A percentile compares a stretch with the other conserved stretches of the same genome.
Evolutionary conservation across 1,284 basidiomycete genomes (phyloP).

Genomic region (Xerocomus amazonicus): DNA sequence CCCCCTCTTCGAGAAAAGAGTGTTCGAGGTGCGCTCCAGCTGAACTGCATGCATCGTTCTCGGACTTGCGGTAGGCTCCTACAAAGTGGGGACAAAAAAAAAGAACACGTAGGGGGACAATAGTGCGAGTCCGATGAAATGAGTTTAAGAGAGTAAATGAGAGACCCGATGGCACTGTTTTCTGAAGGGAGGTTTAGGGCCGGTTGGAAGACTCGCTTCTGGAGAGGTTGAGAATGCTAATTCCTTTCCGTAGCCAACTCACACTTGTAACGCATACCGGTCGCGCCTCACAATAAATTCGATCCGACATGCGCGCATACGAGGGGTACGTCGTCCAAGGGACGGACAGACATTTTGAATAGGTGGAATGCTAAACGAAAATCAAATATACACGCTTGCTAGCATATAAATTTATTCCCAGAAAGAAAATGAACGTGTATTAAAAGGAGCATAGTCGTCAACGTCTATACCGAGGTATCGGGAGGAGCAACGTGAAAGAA

Average conservation of each 20-base stretch:
- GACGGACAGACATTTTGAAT: background rate
- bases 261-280: no score
- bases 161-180: no score
- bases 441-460: conserved; percentile 18
- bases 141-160: conserved; percentile 27
- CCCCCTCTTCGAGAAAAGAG: no score
- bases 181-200: no score
- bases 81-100: conserved; percentile 27
- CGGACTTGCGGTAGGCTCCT: conserved; percentile 51
- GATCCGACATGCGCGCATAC: no score
- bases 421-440: conserved; percentile 20
- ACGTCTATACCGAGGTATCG: no score
- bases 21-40: conserved; percentile 41
- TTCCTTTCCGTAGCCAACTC: no score
- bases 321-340: background rate
- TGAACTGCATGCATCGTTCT: conserved; percentile 37
- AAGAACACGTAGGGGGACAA: conserved; percentile 45
- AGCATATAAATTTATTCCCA: conserved; percentile 10
- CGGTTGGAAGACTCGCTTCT: no score
- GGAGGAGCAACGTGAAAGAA: background rate
- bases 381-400: conserved; percentile 4
- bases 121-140: conserved; percentile 45
- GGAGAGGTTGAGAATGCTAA: no score
- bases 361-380: conserved; percentile 2
- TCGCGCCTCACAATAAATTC: no score